Evolutionary conservation across 1,284 basidiomycete genomes (phyloP).

Genomic region (Phlebopus sp.): DNA sequence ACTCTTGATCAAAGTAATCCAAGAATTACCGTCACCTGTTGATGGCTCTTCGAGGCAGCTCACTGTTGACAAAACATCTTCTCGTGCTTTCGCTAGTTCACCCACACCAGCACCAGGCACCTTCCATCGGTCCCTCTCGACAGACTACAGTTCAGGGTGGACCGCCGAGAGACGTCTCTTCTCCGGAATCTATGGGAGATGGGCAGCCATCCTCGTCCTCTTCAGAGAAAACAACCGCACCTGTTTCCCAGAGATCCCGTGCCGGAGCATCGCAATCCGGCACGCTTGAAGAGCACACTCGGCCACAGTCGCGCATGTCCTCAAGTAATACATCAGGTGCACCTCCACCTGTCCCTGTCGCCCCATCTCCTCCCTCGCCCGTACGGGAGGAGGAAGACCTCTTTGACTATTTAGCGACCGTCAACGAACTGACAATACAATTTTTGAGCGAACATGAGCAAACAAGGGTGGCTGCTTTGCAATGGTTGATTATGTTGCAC

Average conservation of each 20-base stretch:
- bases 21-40: conserved; percentile 73
- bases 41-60: conserved; percentile 47
- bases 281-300: conserved; percentile 35
- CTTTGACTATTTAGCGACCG: conserved; percentile 91
- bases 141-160: conserved; percentile 43
- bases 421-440: conserved; percentile 89
- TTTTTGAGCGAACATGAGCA: conserved; percentile 97
- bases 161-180: conserved; percentile 40
- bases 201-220: conserved; percentile 17
- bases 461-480: conserved; percentile 91
- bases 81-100: conserved; percentile 42
- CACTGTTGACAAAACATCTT: conserved; percentile 27
- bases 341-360: conserved; percentile 13
- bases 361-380: conserved; percentile 29
- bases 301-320: conserved; percentile 57
- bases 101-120: conserved; percentile 45
- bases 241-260: conserved; percentile 31
- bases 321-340: conserved; percentile 34
- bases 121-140: conserved; percentile 40
- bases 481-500: conserved; percentile 99
- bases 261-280: conserved; percentile 20
- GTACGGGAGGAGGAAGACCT: conserved; percentile 58
- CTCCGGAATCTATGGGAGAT: conserved; percentile 42
- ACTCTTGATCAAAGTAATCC: conserved; percentile 81
- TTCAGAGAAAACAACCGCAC: conserved; percentile 21